Base-by-base conservation (phyloP, 2,329 filamentous ascomycete species). In the Mariannaea sp. region DNA sequence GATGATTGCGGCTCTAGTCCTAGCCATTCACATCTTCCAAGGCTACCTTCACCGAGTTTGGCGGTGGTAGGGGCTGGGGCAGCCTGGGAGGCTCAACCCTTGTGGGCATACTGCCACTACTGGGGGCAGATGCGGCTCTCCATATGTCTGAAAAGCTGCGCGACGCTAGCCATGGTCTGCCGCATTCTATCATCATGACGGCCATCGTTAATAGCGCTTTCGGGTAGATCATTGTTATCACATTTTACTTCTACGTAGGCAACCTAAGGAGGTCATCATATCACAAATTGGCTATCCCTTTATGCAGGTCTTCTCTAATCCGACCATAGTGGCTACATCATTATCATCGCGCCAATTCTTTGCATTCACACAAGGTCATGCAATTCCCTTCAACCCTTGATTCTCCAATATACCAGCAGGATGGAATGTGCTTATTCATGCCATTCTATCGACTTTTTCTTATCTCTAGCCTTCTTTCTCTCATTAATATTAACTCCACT, bases 151-250 rank as follows among this genome's bases (percentile, higher is more conserved):
- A 64, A 2, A 61, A 64, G 42, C 45, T 64, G 1, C 61, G 59
- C 0, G 61, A 64, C 14, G 61, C 61, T 0, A 53, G 61, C 8
- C 50, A 57, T 3, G 62, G 59, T 2, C 50, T 64, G 0, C 61
- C 61, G 0, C 51, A 53, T 1, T 40, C 44, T 22, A 64, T 64
- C 57, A 64, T 64, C 27, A 20, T 49, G 33, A 64, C 61, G 0
- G 62, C 61, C 1, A 20, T 60, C n/a, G 55, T 64, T 33, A 64
- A 64, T 5, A 61, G 61, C 0, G 50, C 55, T 3, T 50, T 64
- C 2, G 61, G 61, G 4, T 64, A 59, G 61, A 60, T 64, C 32
- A 64, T 64, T 61, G 57, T 64, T 0, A 64, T 64, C 14, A 64
- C 61, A 0, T 64, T 51, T 6, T 64, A 59, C 2, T 64, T 64